Evolutionary conservation across 768 basidiomycete species (phyloP).

Genomic region (Kondoa malvinella): DNA sequence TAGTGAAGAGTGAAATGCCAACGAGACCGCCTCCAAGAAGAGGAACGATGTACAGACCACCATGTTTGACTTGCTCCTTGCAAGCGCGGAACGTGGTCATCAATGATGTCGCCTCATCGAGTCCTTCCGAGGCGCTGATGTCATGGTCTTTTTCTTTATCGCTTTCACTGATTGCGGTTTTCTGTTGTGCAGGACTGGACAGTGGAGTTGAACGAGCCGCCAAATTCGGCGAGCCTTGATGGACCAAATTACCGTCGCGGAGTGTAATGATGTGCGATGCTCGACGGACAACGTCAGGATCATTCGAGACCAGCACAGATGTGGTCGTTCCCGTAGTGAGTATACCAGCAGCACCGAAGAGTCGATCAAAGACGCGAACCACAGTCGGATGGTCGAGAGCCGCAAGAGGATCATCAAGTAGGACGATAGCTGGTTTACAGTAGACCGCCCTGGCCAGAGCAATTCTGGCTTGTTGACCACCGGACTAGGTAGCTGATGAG

Average conservation of each 20-base stretch:
- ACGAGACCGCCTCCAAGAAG: background rate
- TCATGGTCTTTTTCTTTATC: too few relatives aligned
- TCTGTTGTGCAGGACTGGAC: background rate
- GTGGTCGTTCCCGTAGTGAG: background rate
- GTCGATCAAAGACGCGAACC: background rate
- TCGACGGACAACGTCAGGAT: background rate
- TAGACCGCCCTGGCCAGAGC: background rate
- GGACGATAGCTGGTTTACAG: background rate
- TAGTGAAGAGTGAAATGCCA: background rate
- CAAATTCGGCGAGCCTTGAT: background rate
- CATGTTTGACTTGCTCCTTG: background rate
- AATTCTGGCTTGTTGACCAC: background rate
- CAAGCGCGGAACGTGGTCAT: background rate
- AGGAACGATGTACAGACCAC: background rate
- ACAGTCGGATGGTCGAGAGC: background rate
- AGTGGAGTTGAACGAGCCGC: background rate
- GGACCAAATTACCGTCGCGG: background rate
- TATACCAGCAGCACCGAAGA: background rate
- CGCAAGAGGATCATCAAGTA: background rate
- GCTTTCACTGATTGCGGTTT: too few relatives aligned
- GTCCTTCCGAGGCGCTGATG: too few relatives aligned
- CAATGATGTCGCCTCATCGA: background rate
- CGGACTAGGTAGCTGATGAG: background rate
- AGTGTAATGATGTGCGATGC: background rate
- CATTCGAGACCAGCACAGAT: background rate